Conservation (phyloP, 495 filamentous ascomycete genomes). For the Trichoderma orchidacearum region DNA sequence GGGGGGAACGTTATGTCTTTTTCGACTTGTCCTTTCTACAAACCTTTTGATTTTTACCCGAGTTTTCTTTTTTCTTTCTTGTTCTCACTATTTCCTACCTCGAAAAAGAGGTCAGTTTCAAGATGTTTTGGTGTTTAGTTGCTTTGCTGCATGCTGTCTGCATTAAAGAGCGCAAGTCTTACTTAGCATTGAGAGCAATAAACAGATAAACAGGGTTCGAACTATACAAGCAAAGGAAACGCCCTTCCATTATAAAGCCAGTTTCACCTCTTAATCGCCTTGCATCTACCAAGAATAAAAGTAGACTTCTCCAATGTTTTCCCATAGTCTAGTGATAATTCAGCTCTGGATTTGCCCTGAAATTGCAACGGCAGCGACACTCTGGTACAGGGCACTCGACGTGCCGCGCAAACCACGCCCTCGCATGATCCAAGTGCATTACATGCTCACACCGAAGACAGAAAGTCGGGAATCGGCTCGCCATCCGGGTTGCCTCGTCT, state of each 20-base stretch:
- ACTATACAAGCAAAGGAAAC: not conserved
- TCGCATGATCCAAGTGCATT: conserved; percentile 76
- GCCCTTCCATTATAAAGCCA: not conserved
- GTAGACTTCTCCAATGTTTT: not conserved
- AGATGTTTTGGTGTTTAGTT: no score
- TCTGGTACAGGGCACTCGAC: conserved; percentile 78
- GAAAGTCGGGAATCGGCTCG: conserved; percentile 52
- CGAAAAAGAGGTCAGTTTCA: not conserved
- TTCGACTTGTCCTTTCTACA: not conserved
- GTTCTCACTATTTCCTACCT: no score
- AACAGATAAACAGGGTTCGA: not conserved
- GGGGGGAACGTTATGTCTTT: not conserved
- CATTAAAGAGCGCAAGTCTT: not conserved
- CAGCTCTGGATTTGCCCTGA: conserved; percentile 31
- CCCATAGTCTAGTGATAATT: conserved; percentile 23
- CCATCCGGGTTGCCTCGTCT: conserved; percentile 29
- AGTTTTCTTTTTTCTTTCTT: not conserved
- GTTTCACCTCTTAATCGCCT: not conserved
- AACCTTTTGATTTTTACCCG: not conserved
- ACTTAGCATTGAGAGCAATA: not conserved
- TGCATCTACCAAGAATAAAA: no score
- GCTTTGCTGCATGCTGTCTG: no score
- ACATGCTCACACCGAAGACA: conserved; percentile 85
- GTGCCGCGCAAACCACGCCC: conserved; percentile 74
- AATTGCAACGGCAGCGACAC: conserved; percentile 72